Evolutionary conservation across 805 yeast genomes (phyloP), one percentile per base, ranked within the genome.

Genomic region (Metschnikowia cerradonensis): DNA sequence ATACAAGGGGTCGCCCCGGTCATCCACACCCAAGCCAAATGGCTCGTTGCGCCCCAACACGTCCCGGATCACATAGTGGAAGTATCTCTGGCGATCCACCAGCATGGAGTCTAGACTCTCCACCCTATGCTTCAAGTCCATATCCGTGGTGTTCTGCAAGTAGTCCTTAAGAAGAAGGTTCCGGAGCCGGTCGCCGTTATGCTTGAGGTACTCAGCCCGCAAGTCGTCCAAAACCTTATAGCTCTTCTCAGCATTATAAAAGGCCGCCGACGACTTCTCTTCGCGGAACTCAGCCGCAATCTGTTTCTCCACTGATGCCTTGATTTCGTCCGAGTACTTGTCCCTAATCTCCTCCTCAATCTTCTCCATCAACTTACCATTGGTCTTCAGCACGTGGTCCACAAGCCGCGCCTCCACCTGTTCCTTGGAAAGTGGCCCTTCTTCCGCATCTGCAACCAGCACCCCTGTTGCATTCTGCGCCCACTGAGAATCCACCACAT

Each of bases 11-110:
- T 40, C 23, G 14, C 57, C 55, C 2, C 46, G 22, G 6, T 30
- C 31, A 2, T 52, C 50, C 30, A 60, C 36, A 4, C 48, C 50
- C 19, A 36, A 44, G 10, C 45, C 52, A 6, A 40, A 40, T 1
- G 67, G 66, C 7, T 53, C 53, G 34, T 52, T 39, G 23, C 51
- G 45, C 23, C 50, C 35, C 10, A 60, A 26, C 7, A 57, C 15
- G n/a, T 55, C 57, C 8, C 37, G 41, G 31, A 62, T 40, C 23
- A 62, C 45, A 43, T 33, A 22, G 26, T 42, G 41, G 44, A 55
- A 59, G 47, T 54, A 56, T 31, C 30, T 38, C 31, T 33, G 39
- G 31, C 53, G 41, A 47, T 54, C 53, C 13, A 54, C 26, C 5
- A 20, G 36, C 4, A 56, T 19, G 6, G 47, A 10, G n/a, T 35